phyloP scores from a whole-genome alignment of 179 eudicot genomes.

The Beta macrorhiza region DNA sequence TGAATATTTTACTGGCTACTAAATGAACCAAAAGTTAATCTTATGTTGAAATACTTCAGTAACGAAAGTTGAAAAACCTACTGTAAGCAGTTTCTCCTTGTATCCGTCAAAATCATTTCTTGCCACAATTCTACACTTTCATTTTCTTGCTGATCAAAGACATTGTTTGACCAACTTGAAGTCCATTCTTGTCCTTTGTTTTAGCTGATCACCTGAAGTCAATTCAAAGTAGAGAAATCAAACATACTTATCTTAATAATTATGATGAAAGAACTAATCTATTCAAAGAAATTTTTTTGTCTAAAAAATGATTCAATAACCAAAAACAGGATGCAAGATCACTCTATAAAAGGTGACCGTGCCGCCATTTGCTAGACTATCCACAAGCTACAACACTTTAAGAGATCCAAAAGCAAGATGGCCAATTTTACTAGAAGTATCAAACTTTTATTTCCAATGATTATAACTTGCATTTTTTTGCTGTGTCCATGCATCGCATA shows the following conservation, averaged over 20 bases:
- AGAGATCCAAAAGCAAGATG: neutral
- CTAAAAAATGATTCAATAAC: too few species aligned
- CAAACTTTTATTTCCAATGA: neutral
- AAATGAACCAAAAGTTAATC: too few species aligned
- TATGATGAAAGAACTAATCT: too few species aligned
- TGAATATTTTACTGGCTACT: too few species aligned
- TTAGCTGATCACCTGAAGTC: neutral
- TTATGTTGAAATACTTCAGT: too few species aligned
- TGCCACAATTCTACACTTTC: neutral
- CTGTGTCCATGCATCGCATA: neutral
- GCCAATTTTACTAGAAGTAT: neutral
- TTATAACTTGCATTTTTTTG: neutral
- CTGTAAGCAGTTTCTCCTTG: too few species aligned
- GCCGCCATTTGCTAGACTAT: neutral
- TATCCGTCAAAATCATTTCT: too few species aligned
- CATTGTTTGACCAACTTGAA: neutral
- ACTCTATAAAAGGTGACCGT: neutral
- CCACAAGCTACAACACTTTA: neutral
- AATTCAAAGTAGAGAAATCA: neutral
- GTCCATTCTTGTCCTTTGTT: neutral
- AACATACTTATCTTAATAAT: neutral
- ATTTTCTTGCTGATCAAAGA: neutral
- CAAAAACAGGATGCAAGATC: neutral
- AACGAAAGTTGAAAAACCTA: too few species aligned
- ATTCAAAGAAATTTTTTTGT: neutral